Base-by-base conservation (phyloP, 2,329 filamentous ascomycete genomes). In the Dichotomopilus funicola region DNA sequence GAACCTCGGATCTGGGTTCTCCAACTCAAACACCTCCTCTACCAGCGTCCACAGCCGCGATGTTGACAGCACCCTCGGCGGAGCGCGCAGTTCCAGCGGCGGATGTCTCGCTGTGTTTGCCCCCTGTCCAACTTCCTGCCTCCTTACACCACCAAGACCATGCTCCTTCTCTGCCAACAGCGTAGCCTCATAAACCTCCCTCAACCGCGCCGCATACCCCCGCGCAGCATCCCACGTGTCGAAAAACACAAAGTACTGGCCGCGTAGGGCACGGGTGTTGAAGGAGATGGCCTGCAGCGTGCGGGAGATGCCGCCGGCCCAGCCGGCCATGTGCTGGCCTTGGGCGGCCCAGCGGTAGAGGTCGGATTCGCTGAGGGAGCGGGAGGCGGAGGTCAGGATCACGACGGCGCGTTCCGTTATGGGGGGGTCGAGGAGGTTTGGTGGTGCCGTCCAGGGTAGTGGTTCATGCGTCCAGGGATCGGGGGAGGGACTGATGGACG, bases 171-270 rank as follows among this genome's bases (percentile, higher is more conserved):
- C 31, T 11, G 38, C 33, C 5, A 4, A 7, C 19, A 19, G 10
- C 9, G 38, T 44, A 9, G 12, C 40, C 4, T n/a, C 13, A 33
- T 43, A 35, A 5, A 40, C 13, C 10, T 8, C 13, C 7, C 1
- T 12, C 43, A 56, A 19, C 8, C 42, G 33, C 19, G 27, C 27
- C 4, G 12, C 81, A 78, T 12, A 87, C 70, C 5, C 77, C 72
- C 7, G 69, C 0, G 87, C 87, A 10, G 83, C 79, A n/a, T 74
- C 71, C 13, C 72, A 65, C 27, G 74, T 78, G 58, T 79, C 74
- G 73, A 91, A 92, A 53, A 88, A 75, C 54, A 92, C 72, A 69
- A 81, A 85, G 72, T 91, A 91, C 63, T 78, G 78, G 56, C 82
- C 83, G 1, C 80, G 69, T 4, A 83, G 80, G 55, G 82, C 80